Evolutionary conservation across 305 asterid genomes (phyloP).

Genomic region (Lippia alba): DNA sequence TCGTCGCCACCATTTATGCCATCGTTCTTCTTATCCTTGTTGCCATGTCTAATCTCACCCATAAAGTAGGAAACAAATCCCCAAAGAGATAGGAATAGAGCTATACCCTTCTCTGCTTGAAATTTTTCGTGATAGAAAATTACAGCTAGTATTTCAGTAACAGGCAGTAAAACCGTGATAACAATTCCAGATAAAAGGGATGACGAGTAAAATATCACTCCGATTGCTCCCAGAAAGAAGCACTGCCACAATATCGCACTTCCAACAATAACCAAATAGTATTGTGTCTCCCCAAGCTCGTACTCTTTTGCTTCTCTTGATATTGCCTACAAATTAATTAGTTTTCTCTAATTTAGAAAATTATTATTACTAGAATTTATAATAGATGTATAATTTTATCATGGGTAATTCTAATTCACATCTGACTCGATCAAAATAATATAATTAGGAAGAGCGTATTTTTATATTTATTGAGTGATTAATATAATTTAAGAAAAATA

Average conservation of each 20-base stretch:
- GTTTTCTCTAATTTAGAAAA: neutral
- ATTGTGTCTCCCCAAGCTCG: constrained; percentile 59
- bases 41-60: constrained; percentile 45
- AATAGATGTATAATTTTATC: too few species aligned
- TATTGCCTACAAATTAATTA: constrained; percentile 50
- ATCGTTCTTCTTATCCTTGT: constrained; percentile 12
- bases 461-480: too few species aligned
- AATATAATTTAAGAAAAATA: too few species aligned
- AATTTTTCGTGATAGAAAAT: constrained; percentile 58
- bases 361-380: neutral
- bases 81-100: constrained; percentile 67
- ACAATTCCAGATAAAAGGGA: constrained; percentile 58
- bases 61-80: constrained; percentile 64
- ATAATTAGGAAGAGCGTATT: too few species aligned
- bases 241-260: constrained; percentile 60
- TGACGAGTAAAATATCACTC: constrained; percentile 61
- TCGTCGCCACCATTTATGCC: neutral
- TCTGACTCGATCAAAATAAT: too few species aligned
- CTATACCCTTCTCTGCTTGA: constrained; percentile 59
- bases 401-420: too few species aligned
- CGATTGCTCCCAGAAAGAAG: constrained; percentile 60
- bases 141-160: constrained; percentile 59
- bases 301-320: constrained; percentile 57
- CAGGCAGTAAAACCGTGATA: constrained; percentile 48
- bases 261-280: constrained; percentile 47